A percentile compares a stretch with the other conserved stretches of the same genome.
phyloP scores from a whole-genome alignment of 2,329 filamentous ascomycete genomes.

The Lachnellula occidentalis region DNA sequence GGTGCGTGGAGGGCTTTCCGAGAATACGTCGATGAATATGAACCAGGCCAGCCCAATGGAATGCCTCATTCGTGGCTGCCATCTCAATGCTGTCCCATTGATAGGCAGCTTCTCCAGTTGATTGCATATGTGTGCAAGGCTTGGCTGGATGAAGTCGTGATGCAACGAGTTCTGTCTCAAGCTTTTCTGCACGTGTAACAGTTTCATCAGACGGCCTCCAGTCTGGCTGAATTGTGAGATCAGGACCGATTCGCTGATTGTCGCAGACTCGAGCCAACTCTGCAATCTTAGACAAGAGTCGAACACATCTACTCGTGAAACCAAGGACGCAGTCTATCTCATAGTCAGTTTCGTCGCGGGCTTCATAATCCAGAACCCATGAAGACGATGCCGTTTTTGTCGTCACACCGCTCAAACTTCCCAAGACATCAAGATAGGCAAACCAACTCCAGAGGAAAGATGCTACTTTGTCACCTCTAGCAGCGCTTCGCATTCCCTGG shows the following conservation, averaged over 20 bases:
- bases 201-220: conserved; percentile 56
- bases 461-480: conserved; percentile 51
- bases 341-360: conserved; percentile 54
- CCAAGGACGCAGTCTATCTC: conserved; percentile 77
- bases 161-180: conserved; percentile 57
- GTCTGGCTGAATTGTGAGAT: conserved; percentile 43
- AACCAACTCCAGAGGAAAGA: conserved; percentile 80
- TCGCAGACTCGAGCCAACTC: conserved; percentile 67
- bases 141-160: conserved; percentile 41
- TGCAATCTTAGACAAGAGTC: conserved; percentile 66
- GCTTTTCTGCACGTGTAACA: conserved; percentile 49
- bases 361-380: conserved; percentile 40
- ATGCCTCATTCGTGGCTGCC: conserved; percentile 68
- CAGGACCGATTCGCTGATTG: conserved; percentile 52
- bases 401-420: conserved; percentile 57
- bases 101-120: conserved; percentile 42
- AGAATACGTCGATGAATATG: conserved; percentile 72
- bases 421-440: conserved; percentile 75
- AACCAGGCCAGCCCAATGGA: conserved; percentile 72
- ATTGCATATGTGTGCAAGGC: conserved; percentile 39
- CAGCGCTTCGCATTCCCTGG: conserved; percentile 41
- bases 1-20: conserved; percentile 50
- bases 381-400: conserved; percentile 19
- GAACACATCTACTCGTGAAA: conserved; percentile 67
- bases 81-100: conserved; percentile 59